Conservation (phyloP, 352 stramenopile genomes). For the Globisporangium uncinulatum region DNA sequence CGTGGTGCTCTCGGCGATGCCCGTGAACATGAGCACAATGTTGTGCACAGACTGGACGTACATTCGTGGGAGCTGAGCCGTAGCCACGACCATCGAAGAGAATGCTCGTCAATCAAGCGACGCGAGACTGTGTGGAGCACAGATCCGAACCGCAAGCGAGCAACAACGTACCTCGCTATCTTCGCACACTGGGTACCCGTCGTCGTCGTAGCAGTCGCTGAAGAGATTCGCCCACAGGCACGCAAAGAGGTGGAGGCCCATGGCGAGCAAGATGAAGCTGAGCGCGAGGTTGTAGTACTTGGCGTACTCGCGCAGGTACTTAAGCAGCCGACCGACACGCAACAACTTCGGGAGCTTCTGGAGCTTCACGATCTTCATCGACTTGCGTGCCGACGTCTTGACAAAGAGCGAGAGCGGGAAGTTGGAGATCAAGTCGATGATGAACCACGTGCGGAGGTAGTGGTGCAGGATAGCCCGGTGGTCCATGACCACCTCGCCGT, state of each 20-base stretch:
- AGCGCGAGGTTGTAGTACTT: slow-evolving; percentile 83
- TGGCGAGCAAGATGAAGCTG: slow-evolving; percentile 55
- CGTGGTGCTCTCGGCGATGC: slow-evolving; percentile 56
- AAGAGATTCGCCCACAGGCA: slow-evolving; percentile 73
- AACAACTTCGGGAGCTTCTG: slow-evolving; percentile 84
- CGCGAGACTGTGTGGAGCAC: not conserved
- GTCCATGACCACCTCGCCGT: slow-evolving; percentile 82
- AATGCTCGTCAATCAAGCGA: not conserved
- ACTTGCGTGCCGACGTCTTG: slow-evolving; percentile 46
- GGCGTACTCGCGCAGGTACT: slow-evolving; percentile 76
- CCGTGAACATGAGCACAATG: slow-evolving; percentile 78
- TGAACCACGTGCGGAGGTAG: slow-evolving; percentile 79
- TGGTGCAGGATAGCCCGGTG: slow-evolving; percentile 42
- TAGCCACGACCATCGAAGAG: not conserved
- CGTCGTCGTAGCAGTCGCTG: slow-evolving; percentile 43
- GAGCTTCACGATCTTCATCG: slow-evolving; percentile 79
- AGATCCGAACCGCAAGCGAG: not conserved
- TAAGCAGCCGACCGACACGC: slow-evolving; percentile 61
- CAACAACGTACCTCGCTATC: slow-evolving; percentile 24
- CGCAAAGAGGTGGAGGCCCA: slow-evolving; percentile 66
- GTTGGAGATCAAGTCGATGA: slow-evolving; percentile 79
- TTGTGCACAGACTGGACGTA: slow-evolving; percentile 73
- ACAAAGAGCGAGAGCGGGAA: slow-evolving; percentile 75
- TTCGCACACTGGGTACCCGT: slow-evolving; percentile 25
- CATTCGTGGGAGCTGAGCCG: slow-evolving; percentile 38